Evolutionary conservation across 148 eudicot species (phyloP).

Genomic region (Spergularia bocconei): DNA sequence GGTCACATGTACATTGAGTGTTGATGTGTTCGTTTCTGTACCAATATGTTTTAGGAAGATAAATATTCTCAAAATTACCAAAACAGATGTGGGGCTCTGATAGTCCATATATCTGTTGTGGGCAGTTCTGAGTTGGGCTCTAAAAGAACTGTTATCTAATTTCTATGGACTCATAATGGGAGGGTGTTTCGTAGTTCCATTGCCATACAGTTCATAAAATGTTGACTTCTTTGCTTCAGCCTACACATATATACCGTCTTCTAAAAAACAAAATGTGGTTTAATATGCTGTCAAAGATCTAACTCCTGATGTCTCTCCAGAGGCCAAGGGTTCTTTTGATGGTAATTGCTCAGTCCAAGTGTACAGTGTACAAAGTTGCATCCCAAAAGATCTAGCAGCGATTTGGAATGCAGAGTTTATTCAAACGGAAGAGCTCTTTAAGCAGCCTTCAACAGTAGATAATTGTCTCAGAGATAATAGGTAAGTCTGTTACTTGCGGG

Average conservation of each 20-base stretch:
- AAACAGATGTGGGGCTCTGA: background rate
- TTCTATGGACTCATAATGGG: background rate
- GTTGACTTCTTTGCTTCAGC: background rate
- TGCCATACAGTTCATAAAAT: background rate
- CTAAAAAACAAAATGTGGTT: background rate
- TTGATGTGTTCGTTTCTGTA: background rate
- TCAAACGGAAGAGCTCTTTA: slow-evolving; percentile 93
- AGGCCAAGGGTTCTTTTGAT: slow-evolving; percentile 72
- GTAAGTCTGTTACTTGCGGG: slow-evolving; percentile 35
- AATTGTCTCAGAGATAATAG: slow-evolving; percentile 92
- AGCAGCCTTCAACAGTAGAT: slow-evolving; percentile 56
- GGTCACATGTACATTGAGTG: background rate
- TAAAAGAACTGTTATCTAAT: background rate
- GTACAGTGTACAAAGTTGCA: slow-evolving; percentile 88
- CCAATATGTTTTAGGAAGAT: background rate
- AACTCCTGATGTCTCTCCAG: slow-evolving; percentile 40
- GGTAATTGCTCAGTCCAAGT: slow-evolving; percentile 85
- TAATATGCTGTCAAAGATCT: background rate
- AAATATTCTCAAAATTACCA: background rate
- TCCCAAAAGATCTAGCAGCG: slow-evolving; percentile 88
- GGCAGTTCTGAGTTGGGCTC: background rate
- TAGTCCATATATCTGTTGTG: background rate
- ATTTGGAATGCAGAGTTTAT: slow-evolving; percentile 94
- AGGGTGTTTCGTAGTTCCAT: background rate
- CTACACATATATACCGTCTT: background rate